Conservation (phyloP, 2,329 filamentous ascomycete genomes). For the Lachnellula willkommii region DNA sequence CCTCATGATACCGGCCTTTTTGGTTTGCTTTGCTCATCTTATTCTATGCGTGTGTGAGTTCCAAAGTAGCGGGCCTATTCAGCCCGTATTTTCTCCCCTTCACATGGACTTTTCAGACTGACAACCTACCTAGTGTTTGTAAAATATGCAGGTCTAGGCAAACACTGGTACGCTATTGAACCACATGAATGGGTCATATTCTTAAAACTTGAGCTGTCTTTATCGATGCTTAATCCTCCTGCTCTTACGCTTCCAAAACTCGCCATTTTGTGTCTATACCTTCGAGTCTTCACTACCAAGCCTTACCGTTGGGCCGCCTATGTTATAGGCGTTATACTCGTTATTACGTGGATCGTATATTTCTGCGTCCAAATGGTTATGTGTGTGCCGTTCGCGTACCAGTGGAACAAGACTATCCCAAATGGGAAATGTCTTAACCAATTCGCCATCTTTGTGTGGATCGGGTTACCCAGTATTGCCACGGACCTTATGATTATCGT, state of each 20-base stretch:
- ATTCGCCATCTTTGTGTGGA: not conserved
- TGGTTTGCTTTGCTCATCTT: not conserved
- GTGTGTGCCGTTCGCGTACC: not conserved
- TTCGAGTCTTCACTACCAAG: slow-evolving; percentile 3
- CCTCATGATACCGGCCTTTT: not conserved
- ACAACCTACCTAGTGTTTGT: not conserved
- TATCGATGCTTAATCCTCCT: not conserved
- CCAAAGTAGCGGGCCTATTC: not conserved
- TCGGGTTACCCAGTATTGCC: not conserved
- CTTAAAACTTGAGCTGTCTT: not conserved
- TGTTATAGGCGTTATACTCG: not conserved
- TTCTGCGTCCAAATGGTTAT: not conserved
- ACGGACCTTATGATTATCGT: slow-evolving; percentile 5
- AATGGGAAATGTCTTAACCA: not conserved
- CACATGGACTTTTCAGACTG: not conserved
- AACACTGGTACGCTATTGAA: not conserved
- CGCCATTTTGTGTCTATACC: slow-evolving; percentile 7
- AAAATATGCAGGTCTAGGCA: not conserved
- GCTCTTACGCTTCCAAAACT: slow-evolving; percentile 1
- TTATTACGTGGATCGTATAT: not conserved
- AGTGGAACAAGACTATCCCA: not conserved
- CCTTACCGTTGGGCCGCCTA: slow-evolving; percentile 1
- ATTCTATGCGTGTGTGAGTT: not conserved
- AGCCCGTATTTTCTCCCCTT: not conserved
- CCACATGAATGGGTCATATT: not conserved